phyloP scores from a whole-genome alignment of 2,329 filamentous ascomycete genomes.

The Metarhizium guizhouense region DNA sequence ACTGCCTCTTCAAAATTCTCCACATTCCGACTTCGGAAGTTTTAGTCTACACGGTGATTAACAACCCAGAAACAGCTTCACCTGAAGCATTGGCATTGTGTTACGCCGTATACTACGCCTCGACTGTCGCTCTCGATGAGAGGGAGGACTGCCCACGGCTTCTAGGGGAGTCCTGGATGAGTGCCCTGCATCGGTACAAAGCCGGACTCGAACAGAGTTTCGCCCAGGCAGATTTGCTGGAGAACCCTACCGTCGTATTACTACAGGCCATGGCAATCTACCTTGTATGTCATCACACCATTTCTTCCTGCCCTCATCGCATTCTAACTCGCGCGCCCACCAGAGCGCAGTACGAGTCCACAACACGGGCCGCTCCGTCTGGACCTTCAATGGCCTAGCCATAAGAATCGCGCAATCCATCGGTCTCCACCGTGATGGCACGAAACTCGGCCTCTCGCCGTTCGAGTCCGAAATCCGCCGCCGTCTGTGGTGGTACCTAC shows the following conservation, averaged over 20 bases:
- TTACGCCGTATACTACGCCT: slow-evolving; percentile 40
- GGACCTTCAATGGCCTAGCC: slow-evolving; percentile 33
- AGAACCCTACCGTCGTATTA: slow-evolving; percentile 25
- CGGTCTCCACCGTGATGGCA: slow-evolving; percentile 44
- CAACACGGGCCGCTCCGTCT: slow-evolving; percentile 25
- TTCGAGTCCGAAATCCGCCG: slow-evolving; percentile 49
- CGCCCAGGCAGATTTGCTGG: slow-evolving; percentile 28
- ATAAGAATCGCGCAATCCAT: slow-evolving; percentile 39
- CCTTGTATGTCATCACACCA: slow-evolving; percentile 17
- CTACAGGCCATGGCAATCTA: slow-evolving; percentile 30
- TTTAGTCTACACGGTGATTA: slow-evolving; percentile 20
- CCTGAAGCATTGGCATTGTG: slow-evolving; percentile 27
- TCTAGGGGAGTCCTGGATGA: slow-evolving; percentile 14
- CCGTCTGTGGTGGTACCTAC: slow-evolving; percentile 45
- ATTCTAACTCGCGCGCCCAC: background rate
- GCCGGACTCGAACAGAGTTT: slow-evolving; percentile 28
- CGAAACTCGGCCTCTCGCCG: slow-evolving; percentile 34
- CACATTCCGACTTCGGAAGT: slow-evolving; percentile 23
- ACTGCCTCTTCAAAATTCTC: slow-evolving; percentile 19
- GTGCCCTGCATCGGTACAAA: slow-evolving; percentile 20
- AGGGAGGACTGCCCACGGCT: slow-evolving; percentile 24
- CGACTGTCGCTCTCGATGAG: slow-evolving; percentile 30
- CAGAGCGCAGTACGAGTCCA: slow-evolving; percentile 17
- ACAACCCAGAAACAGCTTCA: slow-evolving; percentile 17
- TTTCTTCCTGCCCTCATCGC: background rate